Percentiles rank a stretch among this genome's conserved stretches.
phyloP scores from a whole-genome alignment of 305 asterid species.

The Fraxinus dipetala region DNA sequence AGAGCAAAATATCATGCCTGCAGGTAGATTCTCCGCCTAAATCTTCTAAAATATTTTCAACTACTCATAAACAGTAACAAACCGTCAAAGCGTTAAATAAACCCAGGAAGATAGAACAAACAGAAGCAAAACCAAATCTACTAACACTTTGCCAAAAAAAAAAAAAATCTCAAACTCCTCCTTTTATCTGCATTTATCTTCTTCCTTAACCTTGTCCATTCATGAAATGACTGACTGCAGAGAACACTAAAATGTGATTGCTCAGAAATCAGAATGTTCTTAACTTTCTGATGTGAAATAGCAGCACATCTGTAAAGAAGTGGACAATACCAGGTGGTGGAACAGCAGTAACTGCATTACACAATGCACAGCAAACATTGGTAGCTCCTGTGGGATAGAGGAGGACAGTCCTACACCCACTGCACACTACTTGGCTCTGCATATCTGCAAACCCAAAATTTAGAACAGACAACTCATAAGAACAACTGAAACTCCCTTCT shows the following conservation, averaged over 20 bases:
- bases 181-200: not conserved
- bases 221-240: not conserved
- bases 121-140: not conserved
- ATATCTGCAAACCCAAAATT: constrained; percentile 21
- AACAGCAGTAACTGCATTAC: constrained; percentile 39
- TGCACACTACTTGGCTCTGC: constrained; percentile 51
- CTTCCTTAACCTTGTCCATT: not conserved
- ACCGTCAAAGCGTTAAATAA: not conserved
- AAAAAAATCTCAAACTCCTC: not conserved
- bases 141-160: not conserved
- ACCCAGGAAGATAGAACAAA: not conserved
- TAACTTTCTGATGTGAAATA: not conserved
- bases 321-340: constrained; percentile 31
- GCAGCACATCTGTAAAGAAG: not conserved
- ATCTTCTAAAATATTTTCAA: not conserved
- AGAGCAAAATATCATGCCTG: not conserved
- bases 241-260: not conserved
- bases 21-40: not conserved
- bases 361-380: constrained; percentile 49
- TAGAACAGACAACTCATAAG: not conserved
- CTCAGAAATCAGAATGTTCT: not conserved
- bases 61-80: not conserved
- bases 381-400: constrained; percentile 50
- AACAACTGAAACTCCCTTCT: not conserved
- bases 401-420: constrained; percentile 43